A percentile compares a stretch with the other conserved stretches of the same genome.
phyloP scores from a whole-genome alignment of 805 yeast species.

The Candida ovalis region DNA sequence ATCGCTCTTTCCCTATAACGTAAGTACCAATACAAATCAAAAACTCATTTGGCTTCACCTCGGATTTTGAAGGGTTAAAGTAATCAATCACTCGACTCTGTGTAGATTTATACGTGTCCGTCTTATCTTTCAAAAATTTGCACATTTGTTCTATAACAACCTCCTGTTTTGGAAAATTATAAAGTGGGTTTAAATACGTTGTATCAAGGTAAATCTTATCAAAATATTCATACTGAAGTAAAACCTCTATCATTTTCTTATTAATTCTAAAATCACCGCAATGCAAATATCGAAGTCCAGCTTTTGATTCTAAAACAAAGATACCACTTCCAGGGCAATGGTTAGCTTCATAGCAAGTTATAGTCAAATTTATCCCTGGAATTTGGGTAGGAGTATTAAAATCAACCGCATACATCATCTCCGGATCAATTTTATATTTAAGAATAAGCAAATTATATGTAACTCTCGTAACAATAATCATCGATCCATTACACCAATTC shows the following conservation, averaged over 20 bases:
- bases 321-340: constrained; percentile 97
- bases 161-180: constrained; percentile 75
- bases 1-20: constrained; percentile 86
- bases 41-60: constrained; percentile 16
- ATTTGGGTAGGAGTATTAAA: constrained; percentile 35
- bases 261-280: constrained; percentile 92
- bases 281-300: constrained; percentile 50
- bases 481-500: constrained; percentile 64
- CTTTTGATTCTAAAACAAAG: constrained; percentile 56
- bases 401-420: constrained; percentile 37
- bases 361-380: constrained; percentile 42
- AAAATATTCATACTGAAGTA: constrained; percentile 30
- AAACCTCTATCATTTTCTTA: constrained; percentile 42
- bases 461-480: constrained; percentile 66
- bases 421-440: constrained; percentile 52
- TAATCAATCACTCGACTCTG: constrained; percentile 38
- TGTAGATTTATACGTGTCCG: constrained; percentile 17
- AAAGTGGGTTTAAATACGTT: constrained; percentile 74
- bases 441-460: constrained; percentile 57
- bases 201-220: constrained; percentile 82
- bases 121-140: constrained; percentile 38
- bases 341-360: constrained; percentile 75
- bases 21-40: constrained; percentile 80
- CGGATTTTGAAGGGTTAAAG: constrained; percentile 14
- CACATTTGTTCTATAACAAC: constrained; percentile 61